Conservation (phyloP, 2,329 filamentous ascomycete species). For the Aureobasidium namibiae region DNA sequence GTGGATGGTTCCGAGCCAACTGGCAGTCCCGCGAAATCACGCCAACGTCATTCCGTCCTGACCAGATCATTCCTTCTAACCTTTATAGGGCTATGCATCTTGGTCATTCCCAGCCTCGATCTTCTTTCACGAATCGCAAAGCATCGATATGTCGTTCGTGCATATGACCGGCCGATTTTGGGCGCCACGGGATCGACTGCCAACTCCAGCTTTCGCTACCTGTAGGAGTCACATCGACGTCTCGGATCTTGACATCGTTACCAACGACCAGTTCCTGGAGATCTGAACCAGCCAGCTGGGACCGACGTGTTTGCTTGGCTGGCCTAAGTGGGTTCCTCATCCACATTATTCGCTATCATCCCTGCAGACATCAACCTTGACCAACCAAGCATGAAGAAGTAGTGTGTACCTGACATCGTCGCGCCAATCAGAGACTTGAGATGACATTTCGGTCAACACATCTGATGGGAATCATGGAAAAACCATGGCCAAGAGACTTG, state of each 20-base stretch:
- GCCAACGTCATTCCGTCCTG: neutral
- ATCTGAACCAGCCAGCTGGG: neutral
- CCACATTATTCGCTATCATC: neutral
- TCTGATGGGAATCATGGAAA: neutral
- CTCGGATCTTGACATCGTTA: neutral
- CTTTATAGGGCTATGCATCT: neutral
- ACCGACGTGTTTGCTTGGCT: neutral
- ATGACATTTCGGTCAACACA: neutral
- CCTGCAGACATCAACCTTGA: neutral
- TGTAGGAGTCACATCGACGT: too few species aligned
- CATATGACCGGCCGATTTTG: neutral
- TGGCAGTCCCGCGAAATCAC: neutral
- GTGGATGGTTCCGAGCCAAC: neutral
- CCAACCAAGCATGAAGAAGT: neutral
- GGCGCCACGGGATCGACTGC: neutral
- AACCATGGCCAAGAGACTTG: neutral
- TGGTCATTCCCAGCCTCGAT: neutral
- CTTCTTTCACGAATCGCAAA: neutral
- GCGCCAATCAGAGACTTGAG: neutral
- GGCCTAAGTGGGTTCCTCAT: neutral
- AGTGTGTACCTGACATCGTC: neutral
- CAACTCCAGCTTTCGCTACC: neutral
- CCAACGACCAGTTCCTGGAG: neutral
- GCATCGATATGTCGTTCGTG: neutral
- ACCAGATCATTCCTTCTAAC: neutral